These are phyloP conservation scores for Aspergillus sp. DNA, from an alignment of 2,329 filamentous ascomycete genomes.

Conservation along the genomic window DNA sequence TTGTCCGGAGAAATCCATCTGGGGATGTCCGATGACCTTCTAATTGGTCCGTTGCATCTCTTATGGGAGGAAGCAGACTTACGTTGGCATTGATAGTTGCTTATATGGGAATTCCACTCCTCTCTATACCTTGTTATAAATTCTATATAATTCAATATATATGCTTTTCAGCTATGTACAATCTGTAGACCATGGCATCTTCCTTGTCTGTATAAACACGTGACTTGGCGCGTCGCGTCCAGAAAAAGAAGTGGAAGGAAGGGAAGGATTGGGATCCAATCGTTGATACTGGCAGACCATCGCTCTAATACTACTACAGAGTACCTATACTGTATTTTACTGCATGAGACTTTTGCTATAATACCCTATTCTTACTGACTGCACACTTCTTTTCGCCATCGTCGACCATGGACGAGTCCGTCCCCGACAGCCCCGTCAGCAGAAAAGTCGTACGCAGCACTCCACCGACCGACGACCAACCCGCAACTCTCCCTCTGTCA, in stretches of 20 bases:
- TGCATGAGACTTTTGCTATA: neutral
- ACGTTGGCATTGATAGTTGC: too few relatives aligned
- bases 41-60: neutral
- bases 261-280: neutral
- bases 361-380: neutral
- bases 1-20: neutral
- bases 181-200: neutral
- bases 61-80: neutral
- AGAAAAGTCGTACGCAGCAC: slow-evolving; percentile 26
- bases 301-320: too few relatives aligned
- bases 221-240: neutral
- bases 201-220: neutral
- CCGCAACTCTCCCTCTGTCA: slow-evolving; percentile 32
- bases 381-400: neutral
- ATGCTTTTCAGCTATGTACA: neutral
- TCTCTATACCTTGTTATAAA: neutral
- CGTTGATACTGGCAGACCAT: too few relatives aligned
- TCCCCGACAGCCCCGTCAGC: slow-evolving; percentile 35
- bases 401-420: slow-evolving; percentile 31
- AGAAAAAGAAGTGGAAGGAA: neutral
- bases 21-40: neutral
- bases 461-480: slow-evolving; percentile 16
- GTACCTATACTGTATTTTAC: neutral
- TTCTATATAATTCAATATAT: neutral
- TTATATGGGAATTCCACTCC: too few relatives aligned